Evolutionary conservation across 257 asterid species (phyloP).

Genomic region (Mentha longifolia): DNA sequence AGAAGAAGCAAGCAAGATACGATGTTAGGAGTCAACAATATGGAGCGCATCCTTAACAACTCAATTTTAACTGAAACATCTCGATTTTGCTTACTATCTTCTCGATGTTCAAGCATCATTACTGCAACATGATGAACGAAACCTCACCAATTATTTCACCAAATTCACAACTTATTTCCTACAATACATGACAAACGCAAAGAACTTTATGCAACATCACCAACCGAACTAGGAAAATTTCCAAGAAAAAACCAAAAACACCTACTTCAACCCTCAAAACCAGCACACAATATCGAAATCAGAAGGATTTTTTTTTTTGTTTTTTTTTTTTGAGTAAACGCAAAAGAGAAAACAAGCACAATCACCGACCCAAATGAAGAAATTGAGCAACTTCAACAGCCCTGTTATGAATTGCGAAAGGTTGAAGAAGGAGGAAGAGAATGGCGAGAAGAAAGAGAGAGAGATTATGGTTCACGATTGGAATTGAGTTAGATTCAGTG

Average conservation of each 20-base stretch:
- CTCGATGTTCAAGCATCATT: constrained; percentile 36
- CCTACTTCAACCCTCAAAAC: constrained; percentile 26
- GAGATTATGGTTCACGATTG: too few species aligned
- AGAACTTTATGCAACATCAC: constrained; percentile 18
- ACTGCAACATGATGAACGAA: constrained; percentile 25
- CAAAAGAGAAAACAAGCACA: constrained; percentile 31
- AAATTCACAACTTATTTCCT: too few species aligned
- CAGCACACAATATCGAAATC: too few species aligned
- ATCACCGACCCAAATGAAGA: constrained; percentile 46
- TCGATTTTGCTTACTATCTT: too few species aligned
- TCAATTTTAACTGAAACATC: constrained; percentile 36
- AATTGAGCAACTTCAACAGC: constrained; percentile 35
- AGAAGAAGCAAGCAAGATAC: too few species aligned
- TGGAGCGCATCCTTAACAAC: too few species aligned
- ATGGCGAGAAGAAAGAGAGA: too few species aligned
- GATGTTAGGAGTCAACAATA: too few species aligned
- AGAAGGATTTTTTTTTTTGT: too few species aligned
- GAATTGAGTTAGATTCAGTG: too few species aligned
- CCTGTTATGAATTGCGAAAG: too few species aligned
- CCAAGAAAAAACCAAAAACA: background rate
- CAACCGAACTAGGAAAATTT: constrained; percentile 11
- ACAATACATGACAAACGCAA: background rate
- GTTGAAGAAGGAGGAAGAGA: too few species aligned
- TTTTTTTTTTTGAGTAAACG: constrained; percentile 25
- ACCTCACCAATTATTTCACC: constrained; percentile 33